These are phyloP conservation scores for Thielaviopsis euricoi DNA, from an alignment of 2,329 filamentous ascomycete species.

Conservation along the genomic window DNA sequence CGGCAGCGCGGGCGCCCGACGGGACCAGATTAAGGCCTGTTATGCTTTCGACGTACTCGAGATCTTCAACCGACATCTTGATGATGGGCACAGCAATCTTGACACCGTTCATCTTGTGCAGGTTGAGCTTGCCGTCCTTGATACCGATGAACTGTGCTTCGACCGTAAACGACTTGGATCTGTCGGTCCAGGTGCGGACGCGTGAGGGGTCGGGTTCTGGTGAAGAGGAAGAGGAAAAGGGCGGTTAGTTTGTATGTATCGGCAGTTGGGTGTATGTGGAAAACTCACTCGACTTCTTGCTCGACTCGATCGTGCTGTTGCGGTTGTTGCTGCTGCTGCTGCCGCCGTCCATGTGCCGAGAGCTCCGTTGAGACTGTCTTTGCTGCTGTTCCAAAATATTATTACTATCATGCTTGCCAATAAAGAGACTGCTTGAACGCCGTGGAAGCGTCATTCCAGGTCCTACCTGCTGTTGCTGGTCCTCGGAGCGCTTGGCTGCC, in stretches of 20 bases:
- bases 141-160: slow-evolving; percentile 92
- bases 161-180: slow-evolving; percentile 89
- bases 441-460: slow-evolving; percentile 59
- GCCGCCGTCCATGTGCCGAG: slow-evolving; percentile 30
- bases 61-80: slow-evolving; percentile 90
- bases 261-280: background rate
- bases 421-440: slow-evolving; percentile 62
- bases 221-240: too few species aligned
- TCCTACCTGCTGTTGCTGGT: slow-evolving; percentile 51
- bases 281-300: slow-evolving; percentile 54
- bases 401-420: slow-evolving; percentile 50
- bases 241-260: too few species aligned
- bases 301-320: slow-evolving; percentile 26
- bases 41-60: slow-evolving; percentile 80
- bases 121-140: slow-evolving; percentile 89
- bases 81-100: slow-evolving; percentile 91
- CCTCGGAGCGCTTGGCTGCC: slow-evolving; percentile 22
- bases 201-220: slow-evolving; percentile 69
- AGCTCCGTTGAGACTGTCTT: background rate
- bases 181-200: slow-evolving; percentile 85
- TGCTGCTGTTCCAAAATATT: slow-evolving; percentile 45
- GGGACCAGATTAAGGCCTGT: slow-evolving; percentile 11
- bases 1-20: slow-evolving; percentile 9
- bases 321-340: slow-evolving; percentile 2
- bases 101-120: slow-evolving; percentile 95